Evolutionary conservation across 805 yeast genomes (phyloP).

Genomic region (Kuraishia capsulata): DNA sequence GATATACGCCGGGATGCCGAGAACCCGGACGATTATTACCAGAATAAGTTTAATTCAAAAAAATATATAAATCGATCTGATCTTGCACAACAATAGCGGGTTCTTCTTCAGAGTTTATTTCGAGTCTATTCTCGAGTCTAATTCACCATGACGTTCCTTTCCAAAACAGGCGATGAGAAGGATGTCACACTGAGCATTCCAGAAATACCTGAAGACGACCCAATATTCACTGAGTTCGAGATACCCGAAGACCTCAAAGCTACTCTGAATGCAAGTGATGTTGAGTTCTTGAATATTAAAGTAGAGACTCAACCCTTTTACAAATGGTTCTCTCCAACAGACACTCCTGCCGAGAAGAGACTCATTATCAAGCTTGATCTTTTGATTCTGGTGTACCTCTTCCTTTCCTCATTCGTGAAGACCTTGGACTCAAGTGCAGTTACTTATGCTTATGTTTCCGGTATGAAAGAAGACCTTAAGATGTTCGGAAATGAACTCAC

Average conservation of each 20-base stretch:
- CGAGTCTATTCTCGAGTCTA: no score
- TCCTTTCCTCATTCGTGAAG: constrained; percentile 23
- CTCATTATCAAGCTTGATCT: constrained; percentile 22
- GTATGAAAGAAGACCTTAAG: constrained; percentile 41
- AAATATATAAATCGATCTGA: no score
- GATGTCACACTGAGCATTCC: no score
- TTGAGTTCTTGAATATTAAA: not conserved
- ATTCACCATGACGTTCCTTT: no score
- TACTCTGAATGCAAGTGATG: not conserved
- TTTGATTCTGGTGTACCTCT: constrained; percentile 16
- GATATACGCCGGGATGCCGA: no score
- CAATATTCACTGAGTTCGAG: not conserved
- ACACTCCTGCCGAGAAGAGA: constrained; percentile 15
- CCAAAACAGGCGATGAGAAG: no score
- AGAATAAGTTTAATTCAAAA: no score
- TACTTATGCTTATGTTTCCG: constrained; percentile 53
- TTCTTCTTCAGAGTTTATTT: no score
- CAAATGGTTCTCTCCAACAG: not conserved
- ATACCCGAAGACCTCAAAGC: not conserved
- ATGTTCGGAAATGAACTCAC: constrained; percentile 56
- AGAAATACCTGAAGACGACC: no score
- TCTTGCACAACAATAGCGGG: no score
- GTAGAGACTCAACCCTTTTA: not conserved
- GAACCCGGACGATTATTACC: no score
- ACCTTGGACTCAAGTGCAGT: constrained; percentile 48